Evolutionary conservation across 2,329 filamentous ascomycete species (phyloP).

Genomic region (Fusarium praegraminearum): DNA sequence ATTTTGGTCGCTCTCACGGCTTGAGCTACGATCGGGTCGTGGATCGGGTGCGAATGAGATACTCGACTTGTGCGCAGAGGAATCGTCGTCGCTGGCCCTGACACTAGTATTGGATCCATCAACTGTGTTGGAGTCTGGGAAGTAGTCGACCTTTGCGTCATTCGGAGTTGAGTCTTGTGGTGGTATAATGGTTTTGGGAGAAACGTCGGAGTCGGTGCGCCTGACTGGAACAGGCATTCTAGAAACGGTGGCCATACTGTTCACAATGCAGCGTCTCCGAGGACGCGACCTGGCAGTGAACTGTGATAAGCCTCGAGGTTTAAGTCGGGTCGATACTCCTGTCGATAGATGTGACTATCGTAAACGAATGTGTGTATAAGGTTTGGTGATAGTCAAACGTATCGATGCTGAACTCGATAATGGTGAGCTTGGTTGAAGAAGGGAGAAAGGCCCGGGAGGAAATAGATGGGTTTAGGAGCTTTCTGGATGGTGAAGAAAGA

Average conservation of each 20-base stretch:
- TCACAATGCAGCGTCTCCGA: slow-evolving; percentile 7
- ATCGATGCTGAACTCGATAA: slow-evolving; percentile 16
- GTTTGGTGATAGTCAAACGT: slow-evolving; percentile 9
- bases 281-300: slow-evolving; percentile 8
- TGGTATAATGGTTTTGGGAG: slow-evolving; percentile 53
- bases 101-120: slow-evolving; percentile 44
- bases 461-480: not conserved
- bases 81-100: slow-evolving; percentile 50
- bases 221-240: slow-evolving; percentile 41
- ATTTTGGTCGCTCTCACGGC: slow-evolving; percentile 45
- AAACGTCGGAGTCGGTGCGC: slow-evolving; percentile 59
- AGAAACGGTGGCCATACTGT: slow-evolving; percentile 42
- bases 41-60: slow-evolving; percentile 54
- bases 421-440: slow-evolving; percentile 10
- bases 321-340: slow-evolving; percentile 8
- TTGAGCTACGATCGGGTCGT: slow-evolving; percentile 42
- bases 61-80: slow-evolving; percentile 50
- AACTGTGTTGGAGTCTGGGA: slow-evolving; percentile 43
- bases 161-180: slow-evolving; percentile 29
- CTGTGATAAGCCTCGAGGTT: slow-evolving; percentile 4
- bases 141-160: slow-evolving; percentile 42
- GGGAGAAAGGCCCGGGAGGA: not conserved
- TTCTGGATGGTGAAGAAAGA: slow-evolving; percentile 10
- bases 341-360: slow-evolving; percentile 6
- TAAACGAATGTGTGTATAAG: slow-evolving; percentile 20